Conservation (phyloP, 1,139 yeast species). For the Magnusiomyces suaveolens region DNA sequence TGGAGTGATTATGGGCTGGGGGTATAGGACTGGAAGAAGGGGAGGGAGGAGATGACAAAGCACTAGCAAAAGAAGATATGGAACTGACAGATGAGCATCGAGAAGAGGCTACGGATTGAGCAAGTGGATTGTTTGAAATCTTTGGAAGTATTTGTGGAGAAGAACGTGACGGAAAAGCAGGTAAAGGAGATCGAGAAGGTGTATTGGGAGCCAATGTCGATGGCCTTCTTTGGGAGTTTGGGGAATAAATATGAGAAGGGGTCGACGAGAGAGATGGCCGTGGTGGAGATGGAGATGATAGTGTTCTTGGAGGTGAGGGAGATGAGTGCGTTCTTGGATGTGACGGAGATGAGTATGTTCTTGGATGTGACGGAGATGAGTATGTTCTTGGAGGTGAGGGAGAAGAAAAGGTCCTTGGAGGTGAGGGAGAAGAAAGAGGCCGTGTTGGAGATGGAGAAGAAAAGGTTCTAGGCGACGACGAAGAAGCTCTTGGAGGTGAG, state of each 20-base stretch:
- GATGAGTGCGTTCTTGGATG: neutral
- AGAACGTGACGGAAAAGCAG: neutral
- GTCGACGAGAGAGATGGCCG: neutral
- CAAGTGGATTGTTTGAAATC: neutral
- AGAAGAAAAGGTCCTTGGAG: neutral
- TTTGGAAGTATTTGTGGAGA: neutral
- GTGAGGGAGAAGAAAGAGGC: neutral
- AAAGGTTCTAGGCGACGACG: neutral
- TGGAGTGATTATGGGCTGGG: neutral
- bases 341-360: neutral
- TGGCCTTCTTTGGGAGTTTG: neutral
- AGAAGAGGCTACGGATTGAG: neutral
- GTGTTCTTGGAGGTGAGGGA: neutral
- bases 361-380: neutral
- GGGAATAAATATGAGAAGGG: neutral
- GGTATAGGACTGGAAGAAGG: neutral
- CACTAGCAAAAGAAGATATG: neutral
- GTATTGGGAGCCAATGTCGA: neutral
- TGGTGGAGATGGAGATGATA: neutral
- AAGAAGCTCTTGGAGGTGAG: no score
- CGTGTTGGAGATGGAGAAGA: neutral
- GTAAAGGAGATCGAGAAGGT: neutral
- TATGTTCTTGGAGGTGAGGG: neutral
- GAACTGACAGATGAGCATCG: neutral
- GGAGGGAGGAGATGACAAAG: neutral